phyloP scores from a whole-genome alignment of 305 asterid genomes.

The Ajuga reptans region DNA sequence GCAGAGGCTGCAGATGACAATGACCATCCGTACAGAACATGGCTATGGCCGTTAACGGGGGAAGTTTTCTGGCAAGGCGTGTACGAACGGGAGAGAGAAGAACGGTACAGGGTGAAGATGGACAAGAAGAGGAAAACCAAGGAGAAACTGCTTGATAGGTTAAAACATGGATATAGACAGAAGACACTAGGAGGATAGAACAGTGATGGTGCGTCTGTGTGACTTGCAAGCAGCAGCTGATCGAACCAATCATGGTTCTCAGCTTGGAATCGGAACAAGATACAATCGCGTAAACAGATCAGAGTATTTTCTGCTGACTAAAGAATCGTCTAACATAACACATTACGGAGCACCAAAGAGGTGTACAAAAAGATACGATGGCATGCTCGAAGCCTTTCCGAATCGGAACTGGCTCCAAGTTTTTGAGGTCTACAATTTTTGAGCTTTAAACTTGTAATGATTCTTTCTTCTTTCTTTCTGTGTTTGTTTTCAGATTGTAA shows the following conservation, averaged over 20 bases:
- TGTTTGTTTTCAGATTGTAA: constrained; percentile 17
- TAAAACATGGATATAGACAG: constrained; percentile 78
- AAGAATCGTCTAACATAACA: constrained; percentile 26
- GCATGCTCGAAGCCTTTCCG: constrained; percentile 26
- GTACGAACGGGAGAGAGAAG: constrained; percentile 87
- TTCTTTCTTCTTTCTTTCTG: too few species aligned
- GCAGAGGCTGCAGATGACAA: constrained; percentile 93
- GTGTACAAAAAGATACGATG: not conserved
- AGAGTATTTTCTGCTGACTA: constrained; percentile 24
- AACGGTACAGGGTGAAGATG: constrained; percentile 78
- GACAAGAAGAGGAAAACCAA: constrained; percentile 79
- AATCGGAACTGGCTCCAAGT: constrained; percentile 22
- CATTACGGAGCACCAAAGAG: constrained; percentile 21
- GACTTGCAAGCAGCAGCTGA: constrained; percentile 12
- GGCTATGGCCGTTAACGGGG: constrained; percentile 97
- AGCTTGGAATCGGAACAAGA: constrained; percentile 12
- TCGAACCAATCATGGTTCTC: constrained; percentile 22
- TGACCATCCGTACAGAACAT: constrained; percentile 63
- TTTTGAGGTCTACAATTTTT: constrained; percentile 19
- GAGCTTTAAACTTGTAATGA: constrained; percentile 8
- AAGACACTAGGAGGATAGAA: constrained; percentile 60
- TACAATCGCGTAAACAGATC: not conserved
- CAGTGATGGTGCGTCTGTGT: not conserved
- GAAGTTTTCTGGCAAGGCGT: constrained; percentile 94
- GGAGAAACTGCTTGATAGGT: constrained; percentile 70